Evolutionary conservation across 345 rosid species (phyloP), one percentile per base, ranked within the genome.

Genomic region (Gossypioides kirkii): DNA sequence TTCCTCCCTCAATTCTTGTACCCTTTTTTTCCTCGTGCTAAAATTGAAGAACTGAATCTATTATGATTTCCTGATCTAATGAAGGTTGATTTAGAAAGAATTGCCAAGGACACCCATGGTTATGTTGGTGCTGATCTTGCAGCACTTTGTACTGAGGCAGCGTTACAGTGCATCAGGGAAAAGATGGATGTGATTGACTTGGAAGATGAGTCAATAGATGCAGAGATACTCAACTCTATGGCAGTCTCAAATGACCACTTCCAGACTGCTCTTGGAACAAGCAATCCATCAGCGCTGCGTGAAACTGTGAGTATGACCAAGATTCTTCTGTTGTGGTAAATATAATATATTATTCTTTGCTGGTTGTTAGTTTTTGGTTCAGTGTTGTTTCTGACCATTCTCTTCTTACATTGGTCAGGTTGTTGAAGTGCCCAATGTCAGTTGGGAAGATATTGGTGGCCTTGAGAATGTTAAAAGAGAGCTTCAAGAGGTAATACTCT

Each of bases 61-160:
- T 72, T 75, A 23, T 13, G 18, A 60, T 60, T 69, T 18, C 74
- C n/a, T 6, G 12, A 69, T 53, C 54, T 47, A n/a, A 49, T 80
- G 64, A 81, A 94, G 96, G 98, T 92, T 43, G 97, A 94, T 84
- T 67, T 94, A 45, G 98, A 94, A 81, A 92, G 86, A 81, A 94
- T 94, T 66, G 74, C 95, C 28, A 90, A 92, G 82, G 89, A 92
- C 77, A 92, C 98, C 2, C 98, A 94, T 79, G 98, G 98, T 49
- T 94, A 90, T 83, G 98, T 94, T 82, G 98, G 98, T 79, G 97
- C 98, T 78, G 98, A 94, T 78, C 91, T 94, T 59, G 98, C 98
- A 20, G 98, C 98, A 32, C 85, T 94, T 2, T 94, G 98, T 74
- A 92, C 98, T 16, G 98, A 94, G 82, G 93, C 98, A 79, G 98